Base-by-base conservation (phyloP, 2,329 filamentous ascomycete species). In the Parafenestella ontariensis region DNA sequence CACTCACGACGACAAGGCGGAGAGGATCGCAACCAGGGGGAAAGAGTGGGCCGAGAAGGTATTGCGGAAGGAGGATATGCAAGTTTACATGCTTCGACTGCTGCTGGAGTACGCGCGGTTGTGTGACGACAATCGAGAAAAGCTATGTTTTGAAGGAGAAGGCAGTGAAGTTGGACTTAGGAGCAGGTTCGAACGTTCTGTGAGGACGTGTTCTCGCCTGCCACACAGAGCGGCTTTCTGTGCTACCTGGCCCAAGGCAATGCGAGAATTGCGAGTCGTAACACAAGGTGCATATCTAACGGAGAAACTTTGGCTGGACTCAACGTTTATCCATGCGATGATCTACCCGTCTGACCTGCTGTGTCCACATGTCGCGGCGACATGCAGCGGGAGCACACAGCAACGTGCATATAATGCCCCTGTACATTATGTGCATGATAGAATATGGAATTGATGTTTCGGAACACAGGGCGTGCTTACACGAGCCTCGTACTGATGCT, bases 31-130 rank as follows among this genome's bases (percentile, higher is more conserved):
- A 11, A 74, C 78, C 39, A 83, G 82, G 3, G 89, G 89, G 2
- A 85, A 87, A 69, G 78, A 80, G 28, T 92, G 89, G 89, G 87
- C 89, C 0, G 84, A 86, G 57, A 83, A 77, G 67, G 89, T 89
- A 7, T 76, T 92, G 23, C 78, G 90, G 53, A 84, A 81, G 62
- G 88, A 91, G 65, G 89, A 92, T 67, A 91, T 91, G 88, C 82
- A 86, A 66, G 80, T 92, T 8, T 92, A 92, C 69, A 81, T 87
- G 8, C 77, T 88, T 49, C 78, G 89, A 39, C 66, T 92, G 61
- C 46, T 80, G 43, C 59, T 81, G 56, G 79, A 81, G 63, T 80
- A 76, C 66, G 78, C 75, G 9, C 63, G 79, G 45, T 43, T 80
- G 5, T 78, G 75, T 47, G 75, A 78, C 59, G 78, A 80, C 51